Percentiles rank a stretch among this genome's conserved stretches.
Evolutionary conservation across 2,329 filamentous ascomycete species (phyloP).

Genomic region (Penicillium fuscoglaucum): DNA sequence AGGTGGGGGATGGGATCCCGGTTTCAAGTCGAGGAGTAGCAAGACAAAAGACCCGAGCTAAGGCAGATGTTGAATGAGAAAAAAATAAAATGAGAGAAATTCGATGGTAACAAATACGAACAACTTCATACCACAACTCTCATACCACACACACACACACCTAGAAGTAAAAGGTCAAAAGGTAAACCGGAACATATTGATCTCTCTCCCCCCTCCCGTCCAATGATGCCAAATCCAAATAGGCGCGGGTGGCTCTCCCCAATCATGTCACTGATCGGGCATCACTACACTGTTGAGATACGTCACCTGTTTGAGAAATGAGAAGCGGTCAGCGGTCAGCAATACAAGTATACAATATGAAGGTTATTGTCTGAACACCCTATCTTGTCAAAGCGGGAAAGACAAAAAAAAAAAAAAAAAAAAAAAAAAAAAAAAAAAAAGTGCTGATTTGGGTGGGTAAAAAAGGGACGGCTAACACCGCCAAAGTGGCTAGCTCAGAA

Average conservation of each 20-base stretch:
- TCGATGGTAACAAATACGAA: conserved; percentile 3
- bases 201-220: background rate
- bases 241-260: conserved; percentile 1
- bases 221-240: background rate
- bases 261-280: conserved; percentile 56
- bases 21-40: conserved; percentile 6
- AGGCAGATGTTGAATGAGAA: background rate
- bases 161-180: background rate
- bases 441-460: conserved; percentile 21
- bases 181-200: background rate
- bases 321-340: conserved; percentile 30
- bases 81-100: conserved; percentile 5
- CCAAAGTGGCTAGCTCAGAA: conserved; percentile 27
- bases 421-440: background rate
- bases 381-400: conserved; percentile 3
- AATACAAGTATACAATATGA: background rate
- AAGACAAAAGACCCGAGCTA: conserved; percentile 9
- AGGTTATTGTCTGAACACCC: background rate
- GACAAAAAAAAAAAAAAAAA: background rate
- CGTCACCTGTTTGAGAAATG: conserved; percentile 55
- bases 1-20: conserved; percentile 6
- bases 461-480: conserved; percentile 15
- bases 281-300: conserved; percentile 73
- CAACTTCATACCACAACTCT: background rate
- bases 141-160: background rate